phyloP scores from a whole-genome alignment of 371 early-diverging fungal species.

The Coemansia sp. region DNA sequence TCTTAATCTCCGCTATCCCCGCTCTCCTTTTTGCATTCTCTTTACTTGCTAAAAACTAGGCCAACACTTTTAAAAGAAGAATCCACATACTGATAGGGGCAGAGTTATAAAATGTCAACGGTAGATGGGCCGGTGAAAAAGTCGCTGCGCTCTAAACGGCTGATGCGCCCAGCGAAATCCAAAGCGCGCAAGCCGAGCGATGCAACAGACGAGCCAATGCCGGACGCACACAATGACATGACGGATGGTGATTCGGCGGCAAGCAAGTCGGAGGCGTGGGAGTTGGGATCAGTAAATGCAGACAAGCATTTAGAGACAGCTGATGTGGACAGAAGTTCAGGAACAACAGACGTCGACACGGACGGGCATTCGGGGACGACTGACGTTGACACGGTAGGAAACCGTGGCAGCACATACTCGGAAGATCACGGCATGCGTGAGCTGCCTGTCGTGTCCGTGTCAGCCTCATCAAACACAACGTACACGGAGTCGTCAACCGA shows the following conservation, averaged over 20 bases:
- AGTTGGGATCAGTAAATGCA: background rate
- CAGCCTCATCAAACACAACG: conserved; percentile 1
- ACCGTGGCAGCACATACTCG: conserved; percentile 5
- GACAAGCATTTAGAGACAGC: too few relatives aligned
- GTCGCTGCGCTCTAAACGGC: conserved; percentile 45
- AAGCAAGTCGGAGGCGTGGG: background rate
- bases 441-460: conserved; percentile 11
- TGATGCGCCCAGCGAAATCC: conserved; percentile 40
- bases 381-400: conserved; percentile 25
- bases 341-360: background rate
- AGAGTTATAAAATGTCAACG: conserved; percentile 16
- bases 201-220: background rate
- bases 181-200: background rate
- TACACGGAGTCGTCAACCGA: conserved; percentile 9
- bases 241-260: background rate
- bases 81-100: too few relatives aligned
- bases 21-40: too few relatives aligned
- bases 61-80: background rate
- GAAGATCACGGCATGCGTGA: background rate
- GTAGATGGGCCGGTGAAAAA: conserved; percentile 35
- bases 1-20: too few relatives aligned
- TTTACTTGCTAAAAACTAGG: too few relatives aligned
- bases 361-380: conserved; percentile 7
- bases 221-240: background rate
- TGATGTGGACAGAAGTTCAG: background rate